These are phyloP conservation scores for Sugiyamaella chiloensis DNA, from an alignment of 805 yeast genomes.

Conservation along the genomic window DNA sequence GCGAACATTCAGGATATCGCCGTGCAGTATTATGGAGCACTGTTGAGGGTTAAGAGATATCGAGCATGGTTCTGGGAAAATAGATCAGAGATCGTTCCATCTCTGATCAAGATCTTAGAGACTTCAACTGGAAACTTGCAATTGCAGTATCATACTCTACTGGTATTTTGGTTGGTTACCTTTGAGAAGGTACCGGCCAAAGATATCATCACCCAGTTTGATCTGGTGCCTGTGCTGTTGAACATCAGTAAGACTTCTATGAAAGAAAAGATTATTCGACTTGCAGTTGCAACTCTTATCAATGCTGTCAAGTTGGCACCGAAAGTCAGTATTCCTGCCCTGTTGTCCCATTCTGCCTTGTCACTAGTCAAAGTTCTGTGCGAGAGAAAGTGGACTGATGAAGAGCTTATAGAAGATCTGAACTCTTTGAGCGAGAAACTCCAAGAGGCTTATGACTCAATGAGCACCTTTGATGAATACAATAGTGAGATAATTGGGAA, in stretches of 20 bases:
- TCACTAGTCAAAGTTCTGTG: slow-evolving; percentile 63
- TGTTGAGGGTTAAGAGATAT: slow-evolving; percentile 51
- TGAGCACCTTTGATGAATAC: slow-evolving; percentile 93
- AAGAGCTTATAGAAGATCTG: slow-evolving; percentile 78
- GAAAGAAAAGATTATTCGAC: slow-evolving; percentile 86
- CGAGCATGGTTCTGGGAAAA: slow-evolving; percentile 51
- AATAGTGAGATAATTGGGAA: slow-evolving; percentile 77
- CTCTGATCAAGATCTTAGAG: slow-evolving; percentile 46
- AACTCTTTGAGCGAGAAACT: slow-evolving; percentile 54
- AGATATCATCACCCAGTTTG: slow-evolving; percentile 50
- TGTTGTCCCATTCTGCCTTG: slow-evolving; percentile 72
- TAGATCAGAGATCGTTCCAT: slow-evolving; percentile 46
- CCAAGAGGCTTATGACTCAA: slow-evolving; percentile 66
- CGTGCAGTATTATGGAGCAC: slow-evolving; percentile 61
- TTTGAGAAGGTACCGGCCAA: slow-evolving; percentile 57
- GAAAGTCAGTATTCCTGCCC: slow-evolving; percentile 53
- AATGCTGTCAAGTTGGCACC: slow-evolving; percentile 36
- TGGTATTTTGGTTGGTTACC: slow-evolving; percentile 81
- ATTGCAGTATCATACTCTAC: slow-evolving; percentile 73
- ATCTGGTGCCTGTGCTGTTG: slow-evolving; percentile 44
- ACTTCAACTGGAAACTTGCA: slow-evolving; percentile 53
- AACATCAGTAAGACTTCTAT: slow-evolving; percentile 73
- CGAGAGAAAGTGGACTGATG: slow-evolving; percentile 92
- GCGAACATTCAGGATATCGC: slow-evolving; percentile 56
- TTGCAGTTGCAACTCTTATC: slow-evolving; percentile 68